Evolutionary conservation across 139 green algal species (phyloP).

Genomic region (Pedinophyceae sp.): DNA sequence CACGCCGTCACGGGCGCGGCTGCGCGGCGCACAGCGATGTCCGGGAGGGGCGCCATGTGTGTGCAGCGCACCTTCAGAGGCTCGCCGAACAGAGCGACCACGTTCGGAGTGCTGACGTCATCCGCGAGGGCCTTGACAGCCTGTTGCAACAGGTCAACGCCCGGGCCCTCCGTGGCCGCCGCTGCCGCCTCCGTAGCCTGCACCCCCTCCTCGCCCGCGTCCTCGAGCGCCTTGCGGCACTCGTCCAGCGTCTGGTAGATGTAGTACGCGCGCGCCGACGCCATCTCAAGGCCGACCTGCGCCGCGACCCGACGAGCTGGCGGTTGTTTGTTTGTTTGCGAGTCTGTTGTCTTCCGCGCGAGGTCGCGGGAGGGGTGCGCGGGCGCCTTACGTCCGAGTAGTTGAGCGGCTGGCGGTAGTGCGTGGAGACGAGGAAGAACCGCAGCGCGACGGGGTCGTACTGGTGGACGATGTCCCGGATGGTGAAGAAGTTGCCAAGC

Average conservation of each 20-base stretch:
- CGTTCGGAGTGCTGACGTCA: slow-evolving; percentile 77
- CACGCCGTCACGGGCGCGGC: no score
- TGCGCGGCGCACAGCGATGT: neutral
- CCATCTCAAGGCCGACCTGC: slow-evolving; percentile 23
- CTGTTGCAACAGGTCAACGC: slow-evolving; percentile 7
- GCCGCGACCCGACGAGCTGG: no score
- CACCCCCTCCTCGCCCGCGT: slow-evolving; percentile 24
- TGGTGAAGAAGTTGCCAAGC: slow-evolving; percentile 98
- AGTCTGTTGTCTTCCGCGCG: no score
- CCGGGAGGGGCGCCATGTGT: no score
- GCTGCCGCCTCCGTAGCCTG: slow-evolving; percentile 3
- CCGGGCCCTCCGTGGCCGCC: neutral
- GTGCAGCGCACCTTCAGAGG: slow-evolving; percentile 1
- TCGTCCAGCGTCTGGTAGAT: slow-evolving; percentile 55
- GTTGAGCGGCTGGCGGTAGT: slow-evolving; percentile 87
- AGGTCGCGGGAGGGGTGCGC: no score
- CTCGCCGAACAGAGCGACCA: no score
- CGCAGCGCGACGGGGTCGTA: slow-evolving; percentile 78
- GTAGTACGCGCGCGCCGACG: slow-evolving; percentile 74
- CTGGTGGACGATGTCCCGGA: slow-evolving; percentile 56
- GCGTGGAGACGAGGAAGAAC: slow-evolving; percentile 80
- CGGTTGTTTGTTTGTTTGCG: no score
- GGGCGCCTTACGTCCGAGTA: no score
- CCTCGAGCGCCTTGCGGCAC: slow-evolving; percentile 5
- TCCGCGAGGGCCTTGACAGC: slow-evolving; percentile 42